Conservation (phyloP, 257 asterid genomes). For the Avicennia marina region DNA sequence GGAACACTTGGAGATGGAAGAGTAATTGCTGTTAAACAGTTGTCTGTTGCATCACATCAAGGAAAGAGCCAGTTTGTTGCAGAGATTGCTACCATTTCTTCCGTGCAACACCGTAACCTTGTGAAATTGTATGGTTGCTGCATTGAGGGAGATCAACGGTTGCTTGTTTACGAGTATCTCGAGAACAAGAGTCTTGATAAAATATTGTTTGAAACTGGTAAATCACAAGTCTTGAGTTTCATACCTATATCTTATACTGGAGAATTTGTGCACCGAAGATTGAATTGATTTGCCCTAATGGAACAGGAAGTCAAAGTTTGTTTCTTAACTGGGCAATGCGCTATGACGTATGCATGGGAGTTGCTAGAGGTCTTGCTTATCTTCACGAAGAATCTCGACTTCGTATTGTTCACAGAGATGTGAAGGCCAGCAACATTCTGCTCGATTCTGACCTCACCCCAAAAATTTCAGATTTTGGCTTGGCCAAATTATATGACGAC, state of each 20-base stretch:
- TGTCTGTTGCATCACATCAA: conserved; percentile 77
- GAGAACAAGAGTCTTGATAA: conserved; percentile 89
- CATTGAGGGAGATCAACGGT: conserved; percentile 71
- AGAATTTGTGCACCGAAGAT: neutral
- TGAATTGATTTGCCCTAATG: conserved; percentile 15
- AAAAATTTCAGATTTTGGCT: conserved; percentile 71
- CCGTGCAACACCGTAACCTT: conserved; percentile 91
- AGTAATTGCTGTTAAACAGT: conserved; percentile 71
- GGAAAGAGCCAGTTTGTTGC: conserved; percentile 87
- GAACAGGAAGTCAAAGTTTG: conserved; percentile 37
- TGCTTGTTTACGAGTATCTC: conserved; percentile 85
- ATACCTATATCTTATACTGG: neutral
- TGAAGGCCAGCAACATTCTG: conserved; percentile 72
- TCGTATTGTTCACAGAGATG: conserved; percentile 67
- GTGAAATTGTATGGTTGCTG: conserved; percentile 88
- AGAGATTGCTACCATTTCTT: conserved; percentile 87
- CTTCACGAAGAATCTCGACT: conserved; percentile 71
- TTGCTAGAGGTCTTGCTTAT: conserved; percentile 76
- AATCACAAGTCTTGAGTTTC: neutral
- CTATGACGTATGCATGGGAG: conserved; percentile 71
- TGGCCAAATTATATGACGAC: conserved; percentile 73
- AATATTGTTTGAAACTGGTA: conserved; percentile 59
- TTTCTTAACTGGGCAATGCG: conserved; percentile 71
- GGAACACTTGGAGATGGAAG: conserved; percentile 74
- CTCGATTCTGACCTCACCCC: conserved; percentile 61